Base-by-base conservation (phyloP, 371 early-diverging fungal genomes). In the Conidiobolus incongruus region DNA sequence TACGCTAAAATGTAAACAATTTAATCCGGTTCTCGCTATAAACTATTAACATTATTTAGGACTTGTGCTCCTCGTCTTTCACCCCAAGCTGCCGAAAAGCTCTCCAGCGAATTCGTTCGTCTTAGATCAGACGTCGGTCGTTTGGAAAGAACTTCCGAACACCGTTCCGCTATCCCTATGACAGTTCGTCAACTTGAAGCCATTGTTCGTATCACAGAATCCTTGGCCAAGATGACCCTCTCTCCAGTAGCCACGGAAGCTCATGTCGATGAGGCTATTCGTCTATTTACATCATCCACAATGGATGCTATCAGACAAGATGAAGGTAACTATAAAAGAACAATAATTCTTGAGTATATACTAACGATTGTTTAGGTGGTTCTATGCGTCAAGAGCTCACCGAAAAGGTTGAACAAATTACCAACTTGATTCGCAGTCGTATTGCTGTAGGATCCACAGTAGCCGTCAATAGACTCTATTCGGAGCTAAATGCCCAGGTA, bases 181-280 rank as follows among this genome's bases (percentile, higher is more conserved):
- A 99, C 99, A 4, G 78, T 99, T 48, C 77, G 92, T 60, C 99
- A 99, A 64, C 64, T 99, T 46, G 99, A 99, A 62, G 98, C 98
- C 43, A 90, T 99, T 50, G 80, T 97, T 38, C 88, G 99, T 58
- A 81, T 99, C 38, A 80, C 97, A n/a, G 99, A 99, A 66, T 72
- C 98, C 10, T 61, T 99, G 31, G 99, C 99, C 45, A 98, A 96
- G 56, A 84, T 98, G 72, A 74, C 81, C 16, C 72, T 99, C n/a
- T 75, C 81, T 16, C 77, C 85, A 12, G 68, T 75, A 1, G 97
- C 91, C 6, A 80, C 71, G 0, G 79, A 79, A 46, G 62, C 68
- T 39, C 97, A 99, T 56, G 96, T 99, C 17, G 94, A 94, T 46
- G 99, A 99, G 62, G 99, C 99, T 2, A 88, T 99, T 39, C 77